Evolutionary conservation across 495 filamentous ascomycete species (phyloP), one percentile per base, ranked within the genome.

Genomic region (Neurospora terricola): DNA sequence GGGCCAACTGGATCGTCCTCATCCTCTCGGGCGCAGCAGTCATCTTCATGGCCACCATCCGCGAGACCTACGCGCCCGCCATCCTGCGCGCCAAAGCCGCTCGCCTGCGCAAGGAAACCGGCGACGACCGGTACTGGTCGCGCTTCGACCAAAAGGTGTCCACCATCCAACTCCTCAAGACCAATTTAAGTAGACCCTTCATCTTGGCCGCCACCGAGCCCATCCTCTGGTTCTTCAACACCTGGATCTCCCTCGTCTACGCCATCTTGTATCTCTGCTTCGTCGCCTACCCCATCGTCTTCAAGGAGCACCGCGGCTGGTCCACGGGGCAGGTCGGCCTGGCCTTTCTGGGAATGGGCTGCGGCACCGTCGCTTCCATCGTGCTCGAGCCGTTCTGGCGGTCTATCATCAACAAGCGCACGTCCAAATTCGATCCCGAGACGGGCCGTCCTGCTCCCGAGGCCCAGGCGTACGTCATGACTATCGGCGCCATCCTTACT

Each of bases 181-280:
- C 91, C 76, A 95, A 34, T 34, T 5, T 34, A 5, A 5, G 4
- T 5, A 5, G 34, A 34, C 34, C 34, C 34, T 34, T 34, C 34
- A 34, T 34, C 34, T 3, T 34, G 34, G 86, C 89, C 34, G 87
- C 91, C 69, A 93, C 90, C 0, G 94, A 97, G 72, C 94, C 94
- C 0, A 96, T 97, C 72, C 89, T 92, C 81, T 93, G 86, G 78
- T 95, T 94, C 78, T 95, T 93, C 88, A 90, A 95, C 27, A 81
- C 93, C 68, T 86, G 84, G 84, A 83, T 86, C 54, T 84, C 82
- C 9, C 78, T 88, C 59, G 83, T 90, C 34, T 89, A 90, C 79
- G 90, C 87, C 18, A 93, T 94, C 70, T 84, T 97, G 0, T 96
- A 96, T 78, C 87, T 96, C 40, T 94, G 93, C 81, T 97, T 98